Evolutionary conservation across 306 rosid species (phyloP).

Genomic region (Gynostemma pentaphyllum): DNA sequence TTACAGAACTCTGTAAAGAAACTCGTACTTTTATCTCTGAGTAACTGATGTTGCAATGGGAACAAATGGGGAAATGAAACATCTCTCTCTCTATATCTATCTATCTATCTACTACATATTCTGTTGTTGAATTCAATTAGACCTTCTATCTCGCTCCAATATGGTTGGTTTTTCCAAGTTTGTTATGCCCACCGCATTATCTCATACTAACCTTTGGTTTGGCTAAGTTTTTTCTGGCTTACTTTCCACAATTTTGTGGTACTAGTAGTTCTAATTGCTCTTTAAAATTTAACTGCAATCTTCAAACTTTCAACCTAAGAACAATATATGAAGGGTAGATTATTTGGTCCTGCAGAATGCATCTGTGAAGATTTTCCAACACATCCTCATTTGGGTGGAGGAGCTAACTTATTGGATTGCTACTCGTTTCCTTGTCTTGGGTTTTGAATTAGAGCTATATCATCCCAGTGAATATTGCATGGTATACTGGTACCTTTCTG

Average conservation of each 20-base stretch:
- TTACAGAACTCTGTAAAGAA: background rate
- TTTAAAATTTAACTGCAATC: background rate
- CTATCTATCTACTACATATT: background rate
- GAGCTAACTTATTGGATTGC: slow-evolving; percentile 98
- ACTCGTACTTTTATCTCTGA: background rate
- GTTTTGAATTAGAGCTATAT: slow-evolving; percentile 88
- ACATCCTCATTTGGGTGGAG: slow-evolving; percentile 81
- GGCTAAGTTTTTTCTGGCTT: background rate
- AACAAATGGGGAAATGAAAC: background rate
- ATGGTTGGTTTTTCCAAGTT: no score
- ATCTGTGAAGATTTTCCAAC: slow-evolving; percentile 59
- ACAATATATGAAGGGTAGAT: slow-evolving; percentile 4
- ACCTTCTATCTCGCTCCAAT: no score
- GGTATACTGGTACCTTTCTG: slow-evolving; percentile 89
- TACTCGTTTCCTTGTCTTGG: slow-evolving; percentile 75
- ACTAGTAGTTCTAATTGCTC: background rate
- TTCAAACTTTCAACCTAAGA: background rate
- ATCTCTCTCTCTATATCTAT: background rate
- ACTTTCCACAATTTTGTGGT: background rate
- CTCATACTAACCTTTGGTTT: background rate
- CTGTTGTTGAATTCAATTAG: background rate
- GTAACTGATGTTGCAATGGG: background rate
- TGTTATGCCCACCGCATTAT: no score
- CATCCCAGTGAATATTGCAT: slow-evolving; percentile 86
- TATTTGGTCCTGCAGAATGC: slow-evolving; percentile 53